Base-by-base conservation (phyloP, 1,139 yeast species). In the Suhomyces chickasaworum region DNA sequence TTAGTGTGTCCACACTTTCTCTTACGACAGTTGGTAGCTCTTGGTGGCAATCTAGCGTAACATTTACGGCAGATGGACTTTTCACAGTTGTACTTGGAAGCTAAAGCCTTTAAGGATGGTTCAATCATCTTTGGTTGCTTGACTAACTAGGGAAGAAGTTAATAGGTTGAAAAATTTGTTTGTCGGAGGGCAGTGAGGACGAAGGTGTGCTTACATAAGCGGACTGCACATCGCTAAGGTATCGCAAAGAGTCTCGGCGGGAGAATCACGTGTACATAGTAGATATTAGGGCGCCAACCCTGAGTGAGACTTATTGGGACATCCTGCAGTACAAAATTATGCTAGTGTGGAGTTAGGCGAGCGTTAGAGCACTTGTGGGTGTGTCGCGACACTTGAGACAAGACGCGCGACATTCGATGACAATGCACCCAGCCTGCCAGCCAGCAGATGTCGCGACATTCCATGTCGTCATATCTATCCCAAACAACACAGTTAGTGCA, bases 21-120 rank as follows among this genome's bases (percentile, higher is more conserved):
- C 98, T 93, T 93, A 85, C 99, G 90, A 86, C 99, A 93, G 97
- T 93, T 93, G 80, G 98, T 93, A 68, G 99, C 99, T 87, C 98
- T 93, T 78, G 98, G 97, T 73, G 99, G 99, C 74, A 93, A 90
- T 86, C 99, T 95, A 69, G 99, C 98, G 86, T 93, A 93, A 84
- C 99, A 93, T 78, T 90, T 89, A 81, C 99, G 95, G 85, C 99
- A 93, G 75, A 93, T 93, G 64, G 97, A 78, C 83, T 93, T 93
- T 65, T 93, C 99, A 85, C 98, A 93, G 96, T 93, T 93, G 90
- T 88, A 93, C 83, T 93, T 93, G 73, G 97, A 89, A 77, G 99
- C 99, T 73, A 93, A 86, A 68, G 95, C 97, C 83, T 91, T 93
- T 72, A 93, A 86, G 69, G 98, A 91, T 81, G 99, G 99, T 85